These are phyloP conservation scores for Trypanosoma congolense DNA, from an alignment of 208 protist genomes.

Conservation along the genomic window DNA sequence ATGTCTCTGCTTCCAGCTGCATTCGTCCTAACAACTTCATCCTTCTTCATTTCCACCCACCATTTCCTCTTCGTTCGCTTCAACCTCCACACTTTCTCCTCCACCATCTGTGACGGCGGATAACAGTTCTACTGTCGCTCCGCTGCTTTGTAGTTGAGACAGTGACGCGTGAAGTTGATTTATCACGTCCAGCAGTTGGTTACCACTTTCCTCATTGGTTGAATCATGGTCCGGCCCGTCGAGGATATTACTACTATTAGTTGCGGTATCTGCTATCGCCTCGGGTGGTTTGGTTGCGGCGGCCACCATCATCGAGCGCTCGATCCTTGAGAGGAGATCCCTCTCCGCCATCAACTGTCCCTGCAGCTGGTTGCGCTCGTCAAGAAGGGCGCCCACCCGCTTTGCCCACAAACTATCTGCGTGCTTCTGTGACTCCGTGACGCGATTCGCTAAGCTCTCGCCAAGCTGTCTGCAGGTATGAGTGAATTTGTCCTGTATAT, in stretches of 20 bases:
- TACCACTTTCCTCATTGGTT: background rate
- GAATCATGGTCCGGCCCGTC: background rate
- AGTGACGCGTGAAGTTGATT: constrained; percentile 11
- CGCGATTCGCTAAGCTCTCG: constrained; percentile 41
- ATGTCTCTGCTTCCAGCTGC: too few relatives aligned
- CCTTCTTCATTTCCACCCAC: too few relatives aligned
- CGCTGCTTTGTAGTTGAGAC: background rate
- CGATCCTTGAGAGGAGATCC: constrained; percentile 42
- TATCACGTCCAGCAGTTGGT: constrained; percentile 13
- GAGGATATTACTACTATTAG: background rate
- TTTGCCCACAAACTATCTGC: constrained; percentile 60
- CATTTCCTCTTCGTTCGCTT: too few relatives aligned
- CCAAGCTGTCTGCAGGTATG: constrained; percentile 43
- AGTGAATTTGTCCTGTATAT: constrained; percentile 42
- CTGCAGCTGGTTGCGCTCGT: constrained; percentile 41
- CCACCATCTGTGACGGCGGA: too few relatives aligned
- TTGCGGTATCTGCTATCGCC: background rate
- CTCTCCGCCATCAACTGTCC: constrained; percentile 32
- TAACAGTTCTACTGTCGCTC: background rate
- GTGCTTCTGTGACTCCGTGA: constrained; percentile 45
- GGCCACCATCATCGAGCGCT: constrained; percentile 25
- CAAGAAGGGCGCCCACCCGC: constrained; percentile 31
- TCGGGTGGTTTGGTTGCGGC: constrained; percentile 12
- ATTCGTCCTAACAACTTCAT: too few relatives aligned
- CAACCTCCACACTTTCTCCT: too few relatives aligned